Evolutionary conservation across 2,329 filamentous ascomycete species (phyloP).

Genomic region (Colletotrichum sp.): DNA sequence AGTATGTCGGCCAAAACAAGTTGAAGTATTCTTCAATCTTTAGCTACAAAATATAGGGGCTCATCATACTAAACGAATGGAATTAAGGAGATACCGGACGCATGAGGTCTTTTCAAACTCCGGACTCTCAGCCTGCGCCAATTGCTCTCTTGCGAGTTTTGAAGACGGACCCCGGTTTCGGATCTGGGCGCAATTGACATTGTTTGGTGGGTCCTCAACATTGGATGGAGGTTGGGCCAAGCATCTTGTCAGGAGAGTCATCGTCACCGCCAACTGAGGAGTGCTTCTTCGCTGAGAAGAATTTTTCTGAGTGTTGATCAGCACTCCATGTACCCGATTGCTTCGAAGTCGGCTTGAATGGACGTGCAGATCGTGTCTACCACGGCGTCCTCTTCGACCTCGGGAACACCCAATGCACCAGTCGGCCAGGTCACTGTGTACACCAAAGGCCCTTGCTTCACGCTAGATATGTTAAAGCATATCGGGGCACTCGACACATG

Average conservation of each 20-base stretch:
- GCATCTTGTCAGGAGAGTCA: background rate
- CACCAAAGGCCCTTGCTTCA: conserved; percentile 40
- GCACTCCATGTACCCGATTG: background rate
- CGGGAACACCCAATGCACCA: conserved; percentile 41
- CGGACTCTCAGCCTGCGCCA: background rate
- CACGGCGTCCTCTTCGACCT: conserved; percentile 29
- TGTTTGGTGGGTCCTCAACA: background rate
- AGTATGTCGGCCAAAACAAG: background rate
- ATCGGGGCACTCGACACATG: conserved; percentile 40
- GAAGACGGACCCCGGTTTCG: background rate
- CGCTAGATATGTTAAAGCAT: conserved; percentile 44
- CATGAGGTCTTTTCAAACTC: background rate
- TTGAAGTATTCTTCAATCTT: background rate
- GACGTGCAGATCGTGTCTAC: conserved; percentile 14
- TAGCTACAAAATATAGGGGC: background rate
- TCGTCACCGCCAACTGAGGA: background rate
- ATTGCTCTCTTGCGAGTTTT: background rate
- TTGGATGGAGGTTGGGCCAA: background rate
- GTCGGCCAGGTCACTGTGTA: conserved; percentile 46
- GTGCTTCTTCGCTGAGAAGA: background rate
- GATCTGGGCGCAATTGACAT: background rate
- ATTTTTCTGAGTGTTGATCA: background rate
- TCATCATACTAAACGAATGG: background rate
- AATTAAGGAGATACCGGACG: background rate
- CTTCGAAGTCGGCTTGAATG: conserved; percentile 9